Percentiles rank a stretch among this genome's conserved stretches.
phyloP scores from a whole-genome alignment of 805 yeast genomes.

The Candida jianshihensis region DNA sequence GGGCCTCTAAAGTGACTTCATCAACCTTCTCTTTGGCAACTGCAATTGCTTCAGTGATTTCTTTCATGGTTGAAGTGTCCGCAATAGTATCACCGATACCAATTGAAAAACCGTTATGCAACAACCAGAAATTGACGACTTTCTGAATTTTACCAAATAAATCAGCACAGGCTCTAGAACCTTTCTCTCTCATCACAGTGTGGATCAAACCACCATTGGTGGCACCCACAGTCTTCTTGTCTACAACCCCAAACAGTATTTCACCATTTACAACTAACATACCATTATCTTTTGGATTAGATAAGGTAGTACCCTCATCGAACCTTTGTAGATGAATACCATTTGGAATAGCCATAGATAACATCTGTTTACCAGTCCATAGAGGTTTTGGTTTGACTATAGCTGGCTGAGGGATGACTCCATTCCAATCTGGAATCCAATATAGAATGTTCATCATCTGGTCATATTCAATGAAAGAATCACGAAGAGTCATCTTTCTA shows the following conservation, averaged over 20 bases:
- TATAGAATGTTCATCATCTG: constrained; percentile 94
- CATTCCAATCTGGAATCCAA: constrained; percentile 99
- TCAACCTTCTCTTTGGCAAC: constrained; percentile 93
- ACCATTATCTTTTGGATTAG: constrained; percentile 89
- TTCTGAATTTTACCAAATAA: constrained; percentile 90
- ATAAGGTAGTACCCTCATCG: constrained; percentile 79
- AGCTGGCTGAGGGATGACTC: constrained; percentile 94
- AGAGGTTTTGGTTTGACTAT: constrained; percentile 89
- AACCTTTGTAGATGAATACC: constrained; percentile 94
- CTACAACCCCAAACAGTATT: constrained; percentile 95
- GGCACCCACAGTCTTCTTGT: constrained; percentile 97
- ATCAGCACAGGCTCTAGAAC: constrained; percentile 82
- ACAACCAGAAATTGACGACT: constrained; percentile 92
- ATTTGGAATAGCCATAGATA: constrained; percentile 88
- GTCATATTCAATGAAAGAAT: constrained; percentile 79
- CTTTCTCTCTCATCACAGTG: constrained; percentile 96
- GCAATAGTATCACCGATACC: constrained; percentile 99
- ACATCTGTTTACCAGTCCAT: constrained; percentile 96
- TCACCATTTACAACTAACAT: constrained; percentile 95
- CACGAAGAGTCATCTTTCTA: constrained; percentile 91
- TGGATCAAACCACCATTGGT: constrained; percentile 97
- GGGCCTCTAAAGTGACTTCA: constrained; percentile 88
- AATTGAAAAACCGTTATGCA: constrained; percentile 95
- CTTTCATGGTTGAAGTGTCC: constrained; percentile 91
- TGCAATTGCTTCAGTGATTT: constrained; percentile 86